These are phyloP conservation scores for Ophiostoma sp. DNA, from an alignment of 2,329 filamentous ascomycete species.

Conservation along the genomic window DNA sequence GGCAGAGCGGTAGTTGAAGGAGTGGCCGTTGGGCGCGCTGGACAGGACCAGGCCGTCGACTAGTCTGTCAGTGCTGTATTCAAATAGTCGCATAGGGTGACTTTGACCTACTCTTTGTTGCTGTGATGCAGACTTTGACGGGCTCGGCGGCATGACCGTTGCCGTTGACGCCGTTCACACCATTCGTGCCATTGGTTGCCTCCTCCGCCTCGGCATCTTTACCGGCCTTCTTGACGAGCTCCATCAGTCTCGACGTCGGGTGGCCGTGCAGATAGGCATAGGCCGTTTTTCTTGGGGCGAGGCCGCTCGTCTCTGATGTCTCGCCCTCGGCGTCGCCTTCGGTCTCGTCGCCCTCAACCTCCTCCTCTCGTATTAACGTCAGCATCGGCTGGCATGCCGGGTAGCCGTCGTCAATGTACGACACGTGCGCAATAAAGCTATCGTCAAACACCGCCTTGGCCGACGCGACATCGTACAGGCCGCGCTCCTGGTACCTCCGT, in stretches of 20 bases:
- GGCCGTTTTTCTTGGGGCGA: background rate
- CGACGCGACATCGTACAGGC: constrained; percentile 26
- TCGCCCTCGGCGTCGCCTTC: background rate
- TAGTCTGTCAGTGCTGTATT: background rate
- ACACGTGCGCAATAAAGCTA: constrained; percentile 29
- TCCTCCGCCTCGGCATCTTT: constrained; percentile 14
- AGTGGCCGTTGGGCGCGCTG: constrained; percentile 30
- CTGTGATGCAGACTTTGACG: constrained; percentile 30
- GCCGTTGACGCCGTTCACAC: background rate
- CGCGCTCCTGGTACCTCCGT: constrained; percentile 27
- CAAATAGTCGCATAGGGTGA: no score
- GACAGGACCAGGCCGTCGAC: constrained; percentile 30
- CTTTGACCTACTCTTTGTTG: constrained; percentile 23
- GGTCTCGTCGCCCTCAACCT: background rate
- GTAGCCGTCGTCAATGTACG: constrained; percentile 27
- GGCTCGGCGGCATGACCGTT: background rate
- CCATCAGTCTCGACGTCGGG: constrained; percentile 29
- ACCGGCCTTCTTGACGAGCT: constrained; percentile 27
- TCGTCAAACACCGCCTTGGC: constrained; percentile 29
- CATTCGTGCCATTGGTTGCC: background rate
- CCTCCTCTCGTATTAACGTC: constrained; percentile 26
- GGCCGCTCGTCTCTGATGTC: background rate
- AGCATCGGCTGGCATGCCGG: constrained; percentile 31
- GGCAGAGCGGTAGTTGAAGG: constrained; percentile 31
- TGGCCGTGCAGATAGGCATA: constrained; percentile 30